Base-by-base conservation (phyloP, 768 basidiomycete genomes). In the Boletus coccyginus region DNA sequence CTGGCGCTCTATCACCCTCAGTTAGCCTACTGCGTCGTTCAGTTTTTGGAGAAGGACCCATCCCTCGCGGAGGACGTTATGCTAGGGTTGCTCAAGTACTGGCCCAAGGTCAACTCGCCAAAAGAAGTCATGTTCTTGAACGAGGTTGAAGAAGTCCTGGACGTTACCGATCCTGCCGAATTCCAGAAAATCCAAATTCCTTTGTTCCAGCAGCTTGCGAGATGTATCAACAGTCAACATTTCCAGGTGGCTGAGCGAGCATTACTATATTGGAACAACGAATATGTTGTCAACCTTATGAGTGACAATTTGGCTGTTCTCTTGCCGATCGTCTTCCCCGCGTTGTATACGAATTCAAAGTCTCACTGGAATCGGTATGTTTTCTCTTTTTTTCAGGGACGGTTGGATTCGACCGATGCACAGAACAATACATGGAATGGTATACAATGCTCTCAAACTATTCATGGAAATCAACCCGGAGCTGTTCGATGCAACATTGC, bases 121-220 rank as follows among this genome's bases (percentile, higher is more conserved):
- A 99, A 99, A 77, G 97, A 99, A 69, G 97, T 98, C 73, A 99
- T 99, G 97, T 99, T 92, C 77, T 78, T 99, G 56, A 98, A 98
- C 74, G 97, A 99, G 77, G 93, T 99, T 51, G 97, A 99, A 74
- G 97, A 99, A 78, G 91, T 99, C 5, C 75, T 99, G 59, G 97
- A 99, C 73, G 97, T 99, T 57, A 98, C 97, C 62, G 95, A 98
- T 66, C 94, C 94, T 2, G 82, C 82, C 52, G 95, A 98, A 74
- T 99, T 99, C 76, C 87, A 87, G 72, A 98, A 98, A 81, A 91
- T 98, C 58, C 92, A 97, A 73, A 77, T 91, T 19, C 84, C 90
- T 11, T 77, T 98, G 42, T 99, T 99, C 81, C 87, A 87, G 52
- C 97, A 98, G 71, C 82, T 99, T 31, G 88, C 95, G 35, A 83